A percentile compares a stretch with the other conserved stretches of the same genome.
Conservation (phyloP, 495 filamentous ascomycete genomes). For the Aspergillus sclerotiicarbonarius region DNA sequence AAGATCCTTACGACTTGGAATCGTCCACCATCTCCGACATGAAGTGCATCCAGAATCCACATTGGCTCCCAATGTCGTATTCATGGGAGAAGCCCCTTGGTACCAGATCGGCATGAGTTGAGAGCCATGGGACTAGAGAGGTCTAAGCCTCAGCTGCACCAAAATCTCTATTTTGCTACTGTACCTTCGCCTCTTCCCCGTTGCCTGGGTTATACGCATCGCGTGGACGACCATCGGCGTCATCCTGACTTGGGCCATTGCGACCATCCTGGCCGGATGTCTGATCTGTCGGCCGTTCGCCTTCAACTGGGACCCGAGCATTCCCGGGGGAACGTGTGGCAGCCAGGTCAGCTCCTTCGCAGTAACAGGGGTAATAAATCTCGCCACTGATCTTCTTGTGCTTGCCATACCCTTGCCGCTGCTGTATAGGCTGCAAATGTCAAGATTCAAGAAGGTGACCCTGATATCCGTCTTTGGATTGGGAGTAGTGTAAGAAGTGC, state of each 20-base stretch:
- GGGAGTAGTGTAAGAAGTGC: conserved; percentile 12
- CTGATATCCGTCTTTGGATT: conserved; percentile 18
- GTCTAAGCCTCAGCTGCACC: conserved; percentile 23
- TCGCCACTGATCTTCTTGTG: conserved; percentile 46
- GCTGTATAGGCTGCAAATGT: conserved; percentile 19
- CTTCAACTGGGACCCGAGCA: conserved; percentile 44
- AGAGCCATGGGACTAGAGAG: conserved; percentile 22
- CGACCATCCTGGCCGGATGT: conserved; percentile 27
- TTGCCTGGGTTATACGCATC: conserved; percentile 12
- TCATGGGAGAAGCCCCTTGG: too few species aligned
- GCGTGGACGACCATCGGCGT: conserved; percentile 22
- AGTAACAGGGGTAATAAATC: conserved; percentile 39
- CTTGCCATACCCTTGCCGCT: conserved; percentile 27
- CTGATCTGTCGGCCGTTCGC: conserved; percentile 50
- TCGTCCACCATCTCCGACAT: too few species aligned
- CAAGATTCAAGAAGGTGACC: conserved; percentile 18
- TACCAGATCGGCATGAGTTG: too few species aligned
- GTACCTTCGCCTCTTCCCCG: conserved; percentile 35
- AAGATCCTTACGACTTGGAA: too few species aligned
- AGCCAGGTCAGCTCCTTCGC: conserved; percentile 28
- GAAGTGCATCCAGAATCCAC: too few species aligned
- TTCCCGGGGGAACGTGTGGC: conserved; percentile 44
- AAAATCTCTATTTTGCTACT: conserved; percentile 36
- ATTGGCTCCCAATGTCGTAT: too few species aligned
- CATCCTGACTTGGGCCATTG: conserved; percentile 23